phyloP scores from a whole-genome alignment of 208 protist genomes.

The Acanthamoeba castellanii region DNA sequence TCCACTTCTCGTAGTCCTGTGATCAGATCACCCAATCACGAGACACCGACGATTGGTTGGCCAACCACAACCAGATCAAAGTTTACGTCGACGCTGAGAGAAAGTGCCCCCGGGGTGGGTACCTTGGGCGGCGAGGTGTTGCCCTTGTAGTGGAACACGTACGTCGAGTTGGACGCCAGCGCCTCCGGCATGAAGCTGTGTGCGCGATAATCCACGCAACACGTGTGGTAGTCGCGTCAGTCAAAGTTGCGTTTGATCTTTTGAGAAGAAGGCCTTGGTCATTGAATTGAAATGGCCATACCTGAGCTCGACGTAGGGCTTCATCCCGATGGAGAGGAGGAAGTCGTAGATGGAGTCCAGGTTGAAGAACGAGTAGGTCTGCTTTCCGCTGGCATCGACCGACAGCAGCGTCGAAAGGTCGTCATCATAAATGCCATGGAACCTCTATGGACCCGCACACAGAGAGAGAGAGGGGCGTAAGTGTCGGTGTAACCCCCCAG shows the following conservation, averaged over 20 bases:
- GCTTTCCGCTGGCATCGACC: constrained; percentile 2
- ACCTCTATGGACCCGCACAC: constrained; percentile 23
- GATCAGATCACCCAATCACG: no score
- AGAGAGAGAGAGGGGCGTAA: background rate
- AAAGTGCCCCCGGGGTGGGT: background rate
- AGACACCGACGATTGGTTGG: no score
- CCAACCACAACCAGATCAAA: no score
- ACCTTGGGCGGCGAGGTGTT: constrained; percentile 83
- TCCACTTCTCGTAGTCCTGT: constrained; percentile 66
- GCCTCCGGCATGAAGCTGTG: constrained; percentile 71
- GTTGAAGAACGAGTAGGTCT: constrained; percentile 76
- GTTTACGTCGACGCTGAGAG: background rate
- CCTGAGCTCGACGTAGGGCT: constrained; percentile 79
- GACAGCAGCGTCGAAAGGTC: constrained; percentile 76
- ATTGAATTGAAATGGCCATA: background rate
- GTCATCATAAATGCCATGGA: constrained; percentile 83
- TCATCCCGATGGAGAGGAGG: constrained; percentile 78
- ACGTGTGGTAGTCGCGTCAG: background rate
- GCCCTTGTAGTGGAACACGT: constrained; percentile 82
- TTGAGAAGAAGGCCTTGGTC: no score
- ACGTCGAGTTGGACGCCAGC: constrained; percentile 65
- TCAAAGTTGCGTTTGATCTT: no score
- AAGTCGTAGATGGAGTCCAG: constrained; percentile 79
- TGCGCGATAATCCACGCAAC: background rate
- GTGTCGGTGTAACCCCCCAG: background rate